phyloP scores from a whole-genome alignment of 2,329 filamentous ascomycete genomes.

The Neurospora sp. region DNA sequence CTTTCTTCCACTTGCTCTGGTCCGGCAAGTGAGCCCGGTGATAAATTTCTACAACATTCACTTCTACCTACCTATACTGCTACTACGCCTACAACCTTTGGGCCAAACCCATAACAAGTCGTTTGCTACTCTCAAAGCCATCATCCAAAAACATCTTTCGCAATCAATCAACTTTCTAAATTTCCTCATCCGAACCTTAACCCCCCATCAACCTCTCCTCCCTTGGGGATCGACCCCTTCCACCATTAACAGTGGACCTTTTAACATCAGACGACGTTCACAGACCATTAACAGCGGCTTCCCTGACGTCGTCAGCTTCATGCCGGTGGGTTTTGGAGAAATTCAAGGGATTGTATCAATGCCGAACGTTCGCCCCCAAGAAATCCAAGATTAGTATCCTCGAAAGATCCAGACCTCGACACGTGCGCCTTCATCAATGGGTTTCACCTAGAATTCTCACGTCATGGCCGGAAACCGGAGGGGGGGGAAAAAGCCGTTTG shows the following conservation, averaged over 20 bases:
- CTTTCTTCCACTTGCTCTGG: background rate
- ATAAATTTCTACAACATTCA: background rate
- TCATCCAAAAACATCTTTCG: background rate
- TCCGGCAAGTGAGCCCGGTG: background rate
- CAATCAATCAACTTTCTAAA: too few species aligned
- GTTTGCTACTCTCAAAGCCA: background rate
- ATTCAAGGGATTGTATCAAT: background rate
- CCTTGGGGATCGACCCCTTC: background rate
- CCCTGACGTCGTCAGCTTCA: background rate
- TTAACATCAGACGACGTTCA: background rate
- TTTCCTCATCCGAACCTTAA: too few species aligned
- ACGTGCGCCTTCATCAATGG: background rate
- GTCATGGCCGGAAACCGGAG: background rate
- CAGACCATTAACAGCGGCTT: background rate
- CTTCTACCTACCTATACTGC: background rate
- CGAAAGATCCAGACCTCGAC: background rate
- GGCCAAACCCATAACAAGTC: background rate
- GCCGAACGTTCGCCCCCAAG: background rate
- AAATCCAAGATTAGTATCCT: background rate
- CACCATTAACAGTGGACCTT: background rate
- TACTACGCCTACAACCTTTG: background rate
- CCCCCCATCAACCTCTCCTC: background rate
- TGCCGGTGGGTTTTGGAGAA: background rate
- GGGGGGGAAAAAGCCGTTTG: background rate
- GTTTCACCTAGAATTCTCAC: background rate